Evolutionary conservation across 306 rosid genomes (phyloP), one percentile per base, ranked within the genome.

Genomic region (Dryas alaskensis): DNA sequence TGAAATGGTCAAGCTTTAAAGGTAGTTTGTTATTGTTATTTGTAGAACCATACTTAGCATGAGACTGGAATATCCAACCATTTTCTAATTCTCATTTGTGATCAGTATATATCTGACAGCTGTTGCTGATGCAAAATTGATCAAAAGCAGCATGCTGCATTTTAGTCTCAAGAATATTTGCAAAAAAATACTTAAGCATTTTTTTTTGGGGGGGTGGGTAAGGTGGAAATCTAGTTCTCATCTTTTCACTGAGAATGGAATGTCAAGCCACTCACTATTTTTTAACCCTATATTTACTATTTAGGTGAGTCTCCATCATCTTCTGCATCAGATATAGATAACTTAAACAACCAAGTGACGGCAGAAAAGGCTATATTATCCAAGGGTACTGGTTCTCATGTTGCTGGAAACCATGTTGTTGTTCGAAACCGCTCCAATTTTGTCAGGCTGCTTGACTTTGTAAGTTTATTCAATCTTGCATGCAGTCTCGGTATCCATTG

Each of bases 261-360:
- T 55, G 14, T 46, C 57, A 27, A 72, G 45, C 44, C 61, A 59
- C 57, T 17, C 17, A 10, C 50, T 71, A 16, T 14, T 58, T 78
- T 73, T 72, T 16, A 64, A 57, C 75, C 43, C 69, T 55, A 51
- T 73, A 69, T 72, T 72, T 44, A 43, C 57, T 14, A 17, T 72
- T 49, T 78, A 91, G 97, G 90, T 68, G 94, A 87, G 71, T 88
- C 92, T 65, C 97, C 90, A 71, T 90, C 89, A 61, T 87, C 92
- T 77, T 91, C 97, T 73, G 90, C 90, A 54, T 88, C 94, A 63
- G 97, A 91, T 82, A 80, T 88, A 42, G 97, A 86, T 79, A 87
- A 88, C 87, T 75, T 88, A 13, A 83, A 83, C 84, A 85, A 82
- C 76, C 96, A 83, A 55, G 81, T 69, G 67, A 76, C 79, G 43